Base-by-base conservation (phyloP, 2,329 filamentous ascomycete genomes). In the Metarhizium anisopliae region DNA sequence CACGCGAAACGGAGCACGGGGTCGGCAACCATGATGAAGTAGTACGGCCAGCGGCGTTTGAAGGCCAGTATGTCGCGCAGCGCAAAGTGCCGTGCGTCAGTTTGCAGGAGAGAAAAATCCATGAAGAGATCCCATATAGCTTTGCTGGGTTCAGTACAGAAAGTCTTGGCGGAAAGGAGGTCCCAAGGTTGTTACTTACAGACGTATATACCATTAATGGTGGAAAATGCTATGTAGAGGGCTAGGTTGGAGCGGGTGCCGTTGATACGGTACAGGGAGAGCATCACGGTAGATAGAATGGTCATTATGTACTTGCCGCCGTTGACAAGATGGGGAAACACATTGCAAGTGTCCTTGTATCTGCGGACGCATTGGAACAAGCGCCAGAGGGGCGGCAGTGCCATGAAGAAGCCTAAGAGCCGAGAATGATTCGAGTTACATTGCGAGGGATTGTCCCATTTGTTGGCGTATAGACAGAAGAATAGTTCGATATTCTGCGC, bases 111-210 rank as follows among this genome's bases (percentile, higher is more conserved):
- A 57, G 88, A 94, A 80, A 94, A 97, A 70, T 99, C 94, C 89
- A 97, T 96, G 60, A 90, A 84, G 2, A 99, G 74, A 67, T 99
- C 94, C 94, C 94, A 99, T 47, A 96, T 80, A 10, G 86, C 83
- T 85, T 55, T 40, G 14, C 14, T 14, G 14, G 2, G 38, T 7
- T 40, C 13, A 40, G 38, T 11, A 40, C 11, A 5, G 38, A 11
- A 11, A 5, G 10, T 35, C 6, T 40, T 40, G 38, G 38, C 5
- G 13, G 13, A 40, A 11, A 13, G 38, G 4, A 2, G 14, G 38
- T 3, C 8, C 14, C 4, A 6, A 30, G 11, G 11, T 25, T n/a
- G 29, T 49, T 4, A 75, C 83, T 74, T 74, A 86, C 84, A 90
- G 62, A 82, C 86, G 70, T 96, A 97, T 32, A 95, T 71, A 49